Base-by-base conservation (phyloP, 345 rosid genomes). In the Trapa incisa region DNA sequence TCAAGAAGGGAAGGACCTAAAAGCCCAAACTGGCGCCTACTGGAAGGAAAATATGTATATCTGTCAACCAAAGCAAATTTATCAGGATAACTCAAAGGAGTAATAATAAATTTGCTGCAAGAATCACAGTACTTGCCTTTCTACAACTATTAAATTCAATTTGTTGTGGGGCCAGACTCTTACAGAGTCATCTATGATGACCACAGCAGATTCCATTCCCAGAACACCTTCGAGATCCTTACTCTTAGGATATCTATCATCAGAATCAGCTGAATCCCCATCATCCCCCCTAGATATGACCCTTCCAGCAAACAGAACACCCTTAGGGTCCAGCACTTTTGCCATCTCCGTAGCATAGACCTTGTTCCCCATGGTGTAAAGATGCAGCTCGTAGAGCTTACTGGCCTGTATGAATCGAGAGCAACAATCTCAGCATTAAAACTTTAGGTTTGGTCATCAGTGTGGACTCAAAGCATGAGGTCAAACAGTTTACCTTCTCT, bases 301-400 rank as follows among this genome's bases (percentile, higher is more conserved):
- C 71, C 99, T 87, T 52, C 99, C 99, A 69, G 84, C 80, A 82
- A 94, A 94, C 76, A 94, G 73, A 65, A 75, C 80, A 67, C 99
- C 97, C 58, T 77, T 81, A 11, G 99, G 93, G 76, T 94, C 99
- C 64, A 94, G 97, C 80, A 94, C 83, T 78, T 91, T 94, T 66
- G 99, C 99, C 97, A 94, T 94, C 87, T 94, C 97, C 13, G 99
- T 89, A 56, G 99, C 99, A 78, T 94, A 94, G 29, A 91, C 77
- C 80, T 86, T 94, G 93, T 94, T 94, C 11, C 99, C 99, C 99
- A 94, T 94, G 10, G 99, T 94, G 74, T 89, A 94, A 77, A 94
- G 95, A 83, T 94, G 99, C 74, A 94, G 80, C 79, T 91, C 99
- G 69, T 68, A 94, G 60, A 91, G 78, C 79, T 91, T 86, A 75